These are phyloP conservation scores for Hypoxylon trugodes DNA, from an alignment of 495 filamentous ascomycete genomes.

Conservation along the genomic window DNA sequence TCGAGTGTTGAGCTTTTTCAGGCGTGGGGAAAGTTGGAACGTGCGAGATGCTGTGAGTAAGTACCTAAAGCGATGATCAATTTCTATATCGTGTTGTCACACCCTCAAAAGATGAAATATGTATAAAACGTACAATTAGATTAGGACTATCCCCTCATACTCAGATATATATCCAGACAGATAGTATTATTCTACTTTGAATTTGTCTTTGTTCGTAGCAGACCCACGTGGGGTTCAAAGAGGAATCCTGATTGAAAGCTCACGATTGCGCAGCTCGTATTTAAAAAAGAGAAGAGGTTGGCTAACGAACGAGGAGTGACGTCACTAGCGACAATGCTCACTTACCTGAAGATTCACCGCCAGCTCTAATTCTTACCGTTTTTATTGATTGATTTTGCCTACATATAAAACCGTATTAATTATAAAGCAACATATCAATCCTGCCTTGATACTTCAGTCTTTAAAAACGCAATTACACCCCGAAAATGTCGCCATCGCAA, in stretches of 20 bases:
- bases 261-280: slow-evolving; percentile 10
- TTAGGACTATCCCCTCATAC: background rate
- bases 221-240: too few relatives aligned
- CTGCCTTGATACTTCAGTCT: background rate
- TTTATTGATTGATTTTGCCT: too few relatives aligned
- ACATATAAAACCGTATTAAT: background rate
- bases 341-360: background rate
- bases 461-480: background rate
- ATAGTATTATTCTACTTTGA: too few relatives aligned
- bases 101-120: too few relatives aligned
- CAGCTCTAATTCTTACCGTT: too few relatives aligned
- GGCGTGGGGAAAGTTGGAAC: slow-evolving; percentile 4
- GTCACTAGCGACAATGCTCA: too few relatives aligned
- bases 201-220: background rate
- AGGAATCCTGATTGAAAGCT: too few relatives aligned
- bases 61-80: background rate
- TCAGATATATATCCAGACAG: background rate
- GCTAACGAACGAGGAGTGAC: too few relatives aligned
- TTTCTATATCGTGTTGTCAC: background rate
- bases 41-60: slow-evolving; percentile 12
- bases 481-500: slow-evolving; percentile 31
- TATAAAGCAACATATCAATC: background rate
- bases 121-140: too few relatives aligned
- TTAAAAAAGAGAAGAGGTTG: too few relatives aligned
- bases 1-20: background rate